These are phyloP conservation scores for Colletotrichum plurivorum DNA, from an alignment of 2,329 filamentous ascomycete species.

Conservation along the genomic window DNA sequence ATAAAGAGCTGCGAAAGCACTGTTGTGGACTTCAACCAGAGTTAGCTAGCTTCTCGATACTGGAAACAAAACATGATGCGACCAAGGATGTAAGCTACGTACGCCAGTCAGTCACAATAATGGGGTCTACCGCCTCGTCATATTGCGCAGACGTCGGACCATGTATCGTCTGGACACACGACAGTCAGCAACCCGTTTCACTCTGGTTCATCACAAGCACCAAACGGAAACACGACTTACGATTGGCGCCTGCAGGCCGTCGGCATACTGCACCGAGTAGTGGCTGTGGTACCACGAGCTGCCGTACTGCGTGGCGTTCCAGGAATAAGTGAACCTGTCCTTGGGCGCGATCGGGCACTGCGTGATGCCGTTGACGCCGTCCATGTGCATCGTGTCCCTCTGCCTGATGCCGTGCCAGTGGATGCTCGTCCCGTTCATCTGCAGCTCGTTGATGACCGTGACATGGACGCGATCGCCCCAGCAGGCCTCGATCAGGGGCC, in stretches of 20 bases:
- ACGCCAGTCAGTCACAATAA: slow-evolving; percentile 42
- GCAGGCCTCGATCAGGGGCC: slow-evolving; percentile 47
- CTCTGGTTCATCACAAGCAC: background rate
- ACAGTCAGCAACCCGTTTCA: background rate
- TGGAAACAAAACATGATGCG: background rate
- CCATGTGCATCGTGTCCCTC: slow-evolving; percentile 44
- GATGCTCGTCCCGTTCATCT: slow-evolving; percentile 60
- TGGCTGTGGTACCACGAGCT: slow-evolving; percentile 58
- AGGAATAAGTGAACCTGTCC: slow-evolving; percentile 40
- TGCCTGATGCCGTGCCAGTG: slow-evolving; percentile 70
- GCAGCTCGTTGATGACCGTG: slow-evolving; percentile 74
- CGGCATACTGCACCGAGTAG: slow-evolving; percentile 58
- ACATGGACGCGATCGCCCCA: slow-evolving; percentile 53
- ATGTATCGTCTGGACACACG: slow-evolving; percentile 37
- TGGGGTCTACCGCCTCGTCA: slow-evolving; percentile 38
- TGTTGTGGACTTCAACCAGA: slow-evolving; percentile 1
- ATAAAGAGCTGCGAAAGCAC: slow-evolving; percentile 15
- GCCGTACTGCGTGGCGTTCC: slow-evolving; percentile 55
- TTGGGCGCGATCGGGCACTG: slow-evolving; percentile 71
- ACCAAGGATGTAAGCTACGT: background rate
- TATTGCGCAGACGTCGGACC: slow-evolving; percentile 36
- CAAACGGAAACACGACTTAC: slow-evolving; percentile 45
- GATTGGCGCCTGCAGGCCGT: slow-evolving; percentile 69
- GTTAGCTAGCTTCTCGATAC: background rate
- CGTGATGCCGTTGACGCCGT: slow-evolving; percentile 50